A percentile compares a stretch with the other conserved stretches of the same genome.
Conservation (phyloP, 768 basidiomycete genomes). For the Thelephora aurantiotincta region DNA sequence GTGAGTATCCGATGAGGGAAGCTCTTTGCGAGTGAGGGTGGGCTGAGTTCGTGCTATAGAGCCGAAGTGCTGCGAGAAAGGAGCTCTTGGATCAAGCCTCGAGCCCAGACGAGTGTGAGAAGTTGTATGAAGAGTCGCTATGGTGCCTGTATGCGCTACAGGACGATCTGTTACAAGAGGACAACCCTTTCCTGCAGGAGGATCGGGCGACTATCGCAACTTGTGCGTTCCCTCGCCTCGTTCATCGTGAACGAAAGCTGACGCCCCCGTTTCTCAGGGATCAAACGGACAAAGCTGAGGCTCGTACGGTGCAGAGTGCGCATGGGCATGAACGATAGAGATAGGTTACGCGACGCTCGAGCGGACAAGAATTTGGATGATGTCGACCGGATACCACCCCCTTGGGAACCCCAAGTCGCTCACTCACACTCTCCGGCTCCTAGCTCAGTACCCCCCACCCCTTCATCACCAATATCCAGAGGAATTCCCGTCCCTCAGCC, state of each 20-base stretch:
- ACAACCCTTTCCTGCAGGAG: constrained; percentile 77
- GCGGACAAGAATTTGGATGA: constrained; percentile 73
- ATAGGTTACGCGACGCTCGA: constrained; percentile 61
- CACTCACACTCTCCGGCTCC: not conserved
- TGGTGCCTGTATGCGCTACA: constrained; percentile 90
- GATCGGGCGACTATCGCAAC: constrained; percentile 67
- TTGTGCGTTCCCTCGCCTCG: constrained; percentile 30
- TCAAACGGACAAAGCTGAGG: constrained; percentile 72
- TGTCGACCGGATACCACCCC: constrained; percentile 52
- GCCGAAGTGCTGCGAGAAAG: constrained; percentile 82
- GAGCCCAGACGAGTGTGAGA: constrained; percentile 76
- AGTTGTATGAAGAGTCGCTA: constrained; percentile 86
- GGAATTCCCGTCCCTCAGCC: too few species aligned
- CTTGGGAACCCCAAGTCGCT: constrained; percentile 20
- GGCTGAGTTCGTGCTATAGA: constrained; percentile 30
- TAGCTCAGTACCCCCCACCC: too few species aligned
- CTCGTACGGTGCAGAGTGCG: constrained; percentile 65
- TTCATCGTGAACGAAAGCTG: constrained; percentile 1
- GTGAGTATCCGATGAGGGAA: constrained; percentile 41
- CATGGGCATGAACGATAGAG: constrained; percentile 63
- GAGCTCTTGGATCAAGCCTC: constrained; percentile 73
- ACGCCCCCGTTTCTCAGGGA: constrained; percentile 33
- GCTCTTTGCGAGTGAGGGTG: not conserved
- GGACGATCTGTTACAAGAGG: constrained; percentile 72
- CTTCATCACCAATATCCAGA: too few species aligned